phyloP scores from a whole-genome alignment of 768 basidiomycete species.

The Kwoniella shandongensis region DNA sequence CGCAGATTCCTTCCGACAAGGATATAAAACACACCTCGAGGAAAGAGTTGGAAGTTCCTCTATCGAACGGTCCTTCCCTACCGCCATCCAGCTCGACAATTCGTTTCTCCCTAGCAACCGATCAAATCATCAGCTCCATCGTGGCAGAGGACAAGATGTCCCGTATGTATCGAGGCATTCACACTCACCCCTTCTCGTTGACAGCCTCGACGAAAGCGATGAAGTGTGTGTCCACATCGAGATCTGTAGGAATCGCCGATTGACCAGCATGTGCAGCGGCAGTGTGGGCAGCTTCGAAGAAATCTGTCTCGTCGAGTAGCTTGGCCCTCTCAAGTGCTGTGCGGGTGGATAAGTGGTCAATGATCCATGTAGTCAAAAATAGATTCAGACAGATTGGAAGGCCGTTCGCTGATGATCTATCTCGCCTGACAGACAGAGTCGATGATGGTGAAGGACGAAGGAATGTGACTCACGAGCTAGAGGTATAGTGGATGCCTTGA shows the following conservation, averaged over 20 bases:
- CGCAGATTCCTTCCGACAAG: background rate
- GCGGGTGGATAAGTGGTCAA: background rate
- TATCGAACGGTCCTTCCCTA: conserved; percentile 74
- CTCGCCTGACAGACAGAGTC: background rate
- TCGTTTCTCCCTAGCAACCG: conserved; percentile 53
- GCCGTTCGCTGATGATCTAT: background rate
- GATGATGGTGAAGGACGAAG: background rate
- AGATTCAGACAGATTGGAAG: background rate
- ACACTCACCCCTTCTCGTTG: conserved; percentile 44
- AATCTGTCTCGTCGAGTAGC: conserved; percentile 69
- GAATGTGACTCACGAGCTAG: conserved; percentile 27
- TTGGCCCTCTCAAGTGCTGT: conserved; percentile 65
- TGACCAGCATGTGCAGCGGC: conserved; percentile 71
- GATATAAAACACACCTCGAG: conserved; percentile 37
- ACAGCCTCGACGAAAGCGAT: conserved; percentile 79
- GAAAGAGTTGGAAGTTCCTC: conserved; percentile 40
- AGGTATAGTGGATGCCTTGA: conserved; percentile 42
- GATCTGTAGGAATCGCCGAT: conserved; percentile 62
- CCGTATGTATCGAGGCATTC: background rate
- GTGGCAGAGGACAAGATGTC: background rate
- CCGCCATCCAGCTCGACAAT: conserved; percentile 84
- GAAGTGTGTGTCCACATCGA: conserved; percentile 79
- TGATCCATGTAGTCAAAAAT: too few species aligned
- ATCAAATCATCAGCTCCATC: conserved; percentile 9
- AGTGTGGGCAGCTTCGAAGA: conserved; percentile 76